Evolutionary conservation across 805 yeast genomes (phyloP), one percentile per base, ranked within the genome.

Genomic region (Cyberlindnera xylosilytica): DNA sequence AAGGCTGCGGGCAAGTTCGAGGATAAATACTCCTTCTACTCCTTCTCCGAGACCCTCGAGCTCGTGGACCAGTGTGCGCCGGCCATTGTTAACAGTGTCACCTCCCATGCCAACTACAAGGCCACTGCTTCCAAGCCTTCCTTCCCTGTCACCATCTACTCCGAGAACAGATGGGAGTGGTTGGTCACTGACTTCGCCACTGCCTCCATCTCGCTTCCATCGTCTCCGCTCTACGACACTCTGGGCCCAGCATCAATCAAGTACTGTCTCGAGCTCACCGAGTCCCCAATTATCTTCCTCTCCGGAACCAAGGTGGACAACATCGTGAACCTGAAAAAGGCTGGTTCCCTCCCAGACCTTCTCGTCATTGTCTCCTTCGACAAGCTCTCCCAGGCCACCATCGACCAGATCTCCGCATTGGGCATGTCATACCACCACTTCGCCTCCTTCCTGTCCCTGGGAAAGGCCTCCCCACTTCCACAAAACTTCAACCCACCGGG

Each of bases 111-210:
- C 19, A 62, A 43, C 35, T 43, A 35, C 28, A 43, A 35, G 31
- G 19, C 39, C 19, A 40, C n/a, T n/a, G n/a, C n/a, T n/a, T n/a
- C 13, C 12, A 9, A 16, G 3, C 44, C 44, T 5, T 16, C 39
- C 3, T 40, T 40, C 29, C 38, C 38, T 20, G 73, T 81, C 22
- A 64, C 83, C 2, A 51, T 83, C 6, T 74, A 76, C 54, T 70
- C 83, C 17, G 64, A 69, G 31, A 83, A 82, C 56, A 64, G 81
- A 38, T 64, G 72, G 12, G 87, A 83, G 61, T 84, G 93, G 93
- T 64, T 82, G 55, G 58, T 82, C 51, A 86, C 88, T 1, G 78
- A 84, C 53, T 69, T 68, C 29, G 70, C 77, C 16, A 78, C 74
- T 63, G 45, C 48, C 66, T 41, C 42, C 2, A 38, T 41, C 6